Base-by-base conservation (phyloP, 1,284 basidiomycete species). In the Dichomitus squalens region DNA sequence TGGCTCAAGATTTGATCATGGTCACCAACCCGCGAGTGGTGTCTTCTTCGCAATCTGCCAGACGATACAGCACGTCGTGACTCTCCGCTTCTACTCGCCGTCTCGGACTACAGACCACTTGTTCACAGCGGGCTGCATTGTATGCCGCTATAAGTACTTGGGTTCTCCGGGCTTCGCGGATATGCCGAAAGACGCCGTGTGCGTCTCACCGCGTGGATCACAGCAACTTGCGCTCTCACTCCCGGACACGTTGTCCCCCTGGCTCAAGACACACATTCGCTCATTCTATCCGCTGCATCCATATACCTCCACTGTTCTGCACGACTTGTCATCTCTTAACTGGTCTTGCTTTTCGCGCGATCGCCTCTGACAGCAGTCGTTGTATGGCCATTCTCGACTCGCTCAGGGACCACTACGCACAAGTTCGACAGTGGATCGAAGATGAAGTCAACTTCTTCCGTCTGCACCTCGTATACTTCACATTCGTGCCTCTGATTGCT, bases 401-500 rank as follows among this genome's bases (percentile, higher is more conserved):
- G 11, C 27, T 62, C 6, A 20, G 29, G 18, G 44, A 60, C 48
- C 25, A 27, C 25, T 64, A 46, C 16, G 29, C 52, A 27, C 58
- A 56, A 20, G 23, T 53, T 36, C 56, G 60, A 29, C 60, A 64
- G 43, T 60, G 58, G 58, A 54, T 64, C 31, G 56, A 64, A 46
- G 55, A 60, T 34, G 74, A 81, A 59, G 70, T 73, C 47, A 82
- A 80, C 29, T 85, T 85, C 71, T 85, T 79, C 63, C 73, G 83
- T 7, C 58, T 82, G 4, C 86, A 87, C 60, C 71, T 87, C 23
- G 59, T 78, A 31, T 80, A 81, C 52, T 88, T 88, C 70, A 76
- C 79, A 27, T 65, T 87, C 51, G 73, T 84, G 27, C 85, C 85
- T 9, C 73, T 89, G 35, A 71, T 87, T 39, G 73, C 78, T 43